Evolutionary conservation across 2,329 filamentous ascomycete genomes (phyloP), one percentile per base, ranked within the genome.

Genomic region (Cladophialophora bantiana): DNA sequence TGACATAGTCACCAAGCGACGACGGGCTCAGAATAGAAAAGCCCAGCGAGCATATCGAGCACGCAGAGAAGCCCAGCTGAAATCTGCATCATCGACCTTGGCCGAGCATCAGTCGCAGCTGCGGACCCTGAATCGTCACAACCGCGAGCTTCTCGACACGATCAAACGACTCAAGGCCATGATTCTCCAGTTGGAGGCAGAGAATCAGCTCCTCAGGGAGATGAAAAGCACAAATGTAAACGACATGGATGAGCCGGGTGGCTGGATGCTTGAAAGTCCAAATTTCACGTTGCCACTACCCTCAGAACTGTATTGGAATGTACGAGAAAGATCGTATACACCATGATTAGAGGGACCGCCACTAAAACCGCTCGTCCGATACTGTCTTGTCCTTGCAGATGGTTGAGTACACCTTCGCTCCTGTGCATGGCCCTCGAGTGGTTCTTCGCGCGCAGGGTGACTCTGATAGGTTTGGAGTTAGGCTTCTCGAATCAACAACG

Each of bases 31-130:
- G n/a, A 66, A 66, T 42, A 59, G 70, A 15, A 55, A 66, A 10
- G 70, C 70, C 12, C 70, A 71, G 59, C 56, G 70, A 18, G 70
- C 70, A 15, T 71, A 71, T 40, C 68, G 70, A 9, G 66, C 68
- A 45, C 70, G 70, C 31, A 70, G 70, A 48, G 68, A 71, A 45
- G 60, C 68, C 26, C 67, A 67, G 36, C 55, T 71, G 42, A 59
- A 63, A 40, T 18, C 45, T 40, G 59, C 59, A 31, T 61, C 59
- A 10, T 61, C 59, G 48, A 54, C 48, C 9, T 61, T 61, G 50
- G 34, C 45, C 18, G 35, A 35, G 18, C 53, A 61, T 13, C 45
- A 61, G 7, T 53, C 59, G 6, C 59, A 61, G 36, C 35, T 61
- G n/a, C 26, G 26, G 20, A 53, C 34, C 10, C 12, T 61, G 34